Base-by-base conservation (phyloP, 2,329 filamentous ascomycete species). In the Stachybotrys elegans region DNA sequence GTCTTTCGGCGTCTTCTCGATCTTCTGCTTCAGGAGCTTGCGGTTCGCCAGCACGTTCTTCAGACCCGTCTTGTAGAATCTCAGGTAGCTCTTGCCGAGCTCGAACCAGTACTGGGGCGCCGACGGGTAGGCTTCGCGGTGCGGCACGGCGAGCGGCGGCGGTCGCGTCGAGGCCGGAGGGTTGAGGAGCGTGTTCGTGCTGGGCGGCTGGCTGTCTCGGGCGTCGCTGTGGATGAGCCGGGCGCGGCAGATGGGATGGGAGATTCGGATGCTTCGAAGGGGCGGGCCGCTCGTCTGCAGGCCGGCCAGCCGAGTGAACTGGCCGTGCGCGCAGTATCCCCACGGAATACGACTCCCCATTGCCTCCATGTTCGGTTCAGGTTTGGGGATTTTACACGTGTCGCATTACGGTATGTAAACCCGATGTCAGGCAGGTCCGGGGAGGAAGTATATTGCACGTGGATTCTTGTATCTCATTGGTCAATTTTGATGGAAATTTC, bases 31-130 rank as follows among this genome's bases (percentile, higher is more conserved):
- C 13, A 83, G 61, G 11, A 75, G 72, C 19, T 69, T 59, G 39
- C 78, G 73, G 53, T 95, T 95, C 47, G 71, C 67, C 61, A 81
- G 82, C 42, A 95, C 82, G 55, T 85, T 81, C 58, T 83, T 82
- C 23, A 95, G 67, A 16, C 91, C 92, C 1, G 80, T 76, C 67
- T 93, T 95, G 80, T 96, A 97, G 76, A 97, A 97, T 27, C 66
- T 66, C 9, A 86, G 63, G 65, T 95, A 95, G 42, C 86, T 81
- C 61, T 86, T 85, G 49, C 88, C 92, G 22, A 83, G 68, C 35
- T 67, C 61, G 57, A 79, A 78, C 49, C 79, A 70, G 67, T 86
- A 78, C 38, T 51, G 54, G 7, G 56, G 53, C 2, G 51, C 49
- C 14, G 61, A 66, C 17, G 60, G 51, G 16, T 56, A 56, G 29